phyloP scores from a whole-genome alignment of 2,329 filamentous ascomycete species.

The Zopfia rhizophila region DNA sequence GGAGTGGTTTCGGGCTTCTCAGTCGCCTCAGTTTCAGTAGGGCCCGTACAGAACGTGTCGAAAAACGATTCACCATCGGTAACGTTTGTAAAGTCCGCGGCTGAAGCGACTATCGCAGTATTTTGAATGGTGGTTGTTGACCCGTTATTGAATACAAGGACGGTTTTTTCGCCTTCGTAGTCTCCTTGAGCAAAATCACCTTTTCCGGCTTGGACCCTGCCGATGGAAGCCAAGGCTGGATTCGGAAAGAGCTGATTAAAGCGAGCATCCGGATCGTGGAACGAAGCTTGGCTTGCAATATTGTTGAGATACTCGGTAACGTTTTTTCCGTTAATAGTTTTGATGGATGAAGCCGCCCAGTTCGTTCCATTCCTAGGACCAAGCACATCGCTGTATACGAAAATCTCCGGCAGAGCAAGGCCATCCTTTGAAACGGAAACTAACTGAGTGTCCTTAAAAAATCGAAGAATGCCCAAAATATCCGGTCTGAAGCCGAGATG shows the following conservation, averaged over 20 bases:
- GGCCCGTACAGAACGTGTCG: constrained; percentile 35
- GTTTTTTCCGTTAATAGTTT: constrained; percentile 43
- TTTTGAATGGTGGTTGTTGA: constrained; percentile 34
- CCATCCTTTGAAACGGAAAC: constrained; percentile 40
- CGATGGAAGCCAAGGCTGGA: constrained; percentile 18
- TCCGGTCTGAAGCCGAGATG: constrained; percentile 39
- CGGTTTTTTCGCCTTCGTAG: constrained; percentile 25
- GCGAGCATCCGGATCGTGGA: constrained; percentile 44
- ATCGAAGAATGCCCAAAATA: constrained; percentile 30
- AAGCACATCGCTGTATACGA: constrained; percentile 28
- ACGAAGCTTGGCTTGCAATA: constrained; percentile 23
- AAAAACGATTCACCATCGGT: constrained; percentile 50
- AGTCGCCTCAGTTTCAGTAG: neutral
- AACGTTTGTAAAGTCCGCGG: constrained; percentile 37
- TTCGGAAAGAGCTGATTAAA: constrained; percentile 45
- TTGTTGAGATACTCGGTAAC: constrained; percentile 38
- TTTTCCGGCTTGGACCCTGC: constrained; percentile 39
- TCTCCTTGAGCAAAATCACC: constrained; percentile 50
- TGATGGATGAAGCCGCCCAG: constrained; percentile 35
- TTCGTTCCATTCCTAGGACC: neutral
- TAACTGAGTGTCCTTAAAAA: constrained; percentile 40
- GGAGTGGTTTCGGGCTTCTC: neutral
- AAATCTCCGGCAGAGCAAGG: constrained; percentile 38
- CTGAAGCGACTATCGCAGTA: constrained; percentile 19
- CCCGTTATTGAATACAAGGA: constrained; percentile 34